Evolutionary conservation across 2,329 filamentous ascomycete genomes (phyloP).

Genomic region (Sporothrix curviconia): DNA sequence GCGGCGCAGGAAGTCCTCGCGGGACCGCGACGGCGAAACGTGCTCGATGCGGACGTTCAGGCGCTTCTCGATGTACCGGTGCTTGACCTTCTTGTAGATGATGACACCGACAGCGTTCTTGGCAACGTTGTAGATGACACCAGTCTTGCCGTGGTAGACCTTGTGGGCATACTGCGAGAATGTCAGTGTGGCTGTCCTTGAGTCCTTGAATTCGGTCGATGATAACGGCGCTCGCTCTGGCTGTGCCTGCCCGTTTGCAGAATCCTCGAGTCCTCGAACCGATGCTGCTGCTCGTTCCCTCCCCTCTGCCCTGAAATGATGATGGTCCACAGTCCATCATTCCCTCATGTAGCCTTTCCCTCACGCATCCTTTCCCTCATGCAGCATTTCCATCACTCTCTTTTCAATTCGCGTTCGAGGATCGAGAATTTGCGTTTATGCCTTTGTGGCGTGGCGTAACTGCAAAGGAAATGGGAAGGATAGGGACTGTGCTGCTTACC

Average conservation of each 20-base stretch:
- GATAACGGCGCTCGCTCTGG: too few relatives aligned
- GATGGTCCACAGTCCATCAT: too few relatives aligned
- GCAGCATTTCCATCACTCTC: too few relatives aligned
- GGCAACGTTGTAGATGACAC: constrained; percentile 98
- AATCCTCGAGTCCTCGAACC: neutral
- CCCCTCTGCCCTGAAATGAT: neutral
- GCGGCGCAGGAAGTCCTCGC: constrained; percentile 92
- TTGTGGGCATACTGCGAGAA: constrained; percentile 85
- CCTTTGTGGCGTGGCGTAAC: too few relatives aligned
- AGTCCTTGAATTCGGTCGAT: constrained; percentile 21
- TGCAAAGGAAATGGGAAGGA: too few relatives aligned
- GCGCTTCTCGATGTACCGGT: constrained; percentile 99
- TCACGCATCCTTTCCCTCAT: too few relatives aligned
- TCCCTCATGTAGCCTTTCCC: too few relatives aligned
- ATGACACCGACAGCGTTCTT: constrained; percentile 97
- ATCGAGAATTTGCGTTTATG: neutral
- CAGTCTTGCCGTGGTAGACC: constrained; percentile 99
- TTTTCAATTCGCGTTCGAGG: too few relatives aligned
- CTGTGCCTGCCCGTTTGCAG: neutral
- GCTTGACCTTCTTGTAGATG: constrained; percentile 98
- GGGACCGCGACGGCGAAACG: constrained; percentile 86
- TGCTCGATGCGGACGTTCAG: constrained; percentile 99
- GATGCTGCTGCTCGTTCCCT: too few relatives aligned
- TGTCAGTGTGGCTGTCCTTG: constrained; percentile 19
- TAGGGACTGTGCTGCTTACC: constrained; percentile 54